These are phyloP conservation scores for Serendipita sp. DNA, from an alignment of 768 basidiomycete species.

Conservation along the genomic window DNA sequence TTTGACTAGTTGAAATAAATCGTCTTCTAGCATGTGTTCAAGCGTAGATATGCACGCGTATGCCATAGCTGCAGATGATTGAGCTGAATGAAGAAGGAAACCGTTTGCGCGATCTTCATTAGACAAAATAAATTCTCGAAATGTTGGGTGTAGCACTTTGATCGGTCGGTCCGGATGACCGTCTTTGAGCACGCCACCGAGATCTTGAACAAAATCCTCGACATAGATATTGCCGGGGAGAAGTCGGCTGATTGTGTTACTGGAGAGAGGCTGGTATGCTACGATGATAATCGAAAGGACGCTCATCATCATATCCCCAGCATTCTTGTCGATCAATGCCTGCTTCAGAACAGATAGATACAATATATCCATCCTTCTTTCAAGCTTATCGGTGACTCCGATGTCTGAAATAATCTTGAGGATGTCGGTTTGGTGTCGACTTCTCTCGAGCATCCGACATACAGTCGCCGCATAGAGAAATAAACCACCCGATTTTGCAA, in stretches of 20 bases:
- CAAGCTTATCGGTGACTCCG: not conserved
- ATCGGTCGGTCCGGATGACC: constrained; percentile 2
- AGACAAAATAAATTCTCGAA: not conserved
- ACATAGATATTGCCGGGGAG: not conserved
- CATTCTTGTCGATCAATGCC: not conserved
- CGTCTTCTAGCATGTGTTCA: not conserved
- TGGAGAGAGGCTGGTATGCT: not conserved
- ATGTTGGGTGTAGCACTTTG: not conserved
- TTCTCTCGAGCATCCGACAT: not conserved
- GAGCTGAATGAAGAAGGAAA: not conserved
- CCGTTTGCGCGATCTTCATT: constrained; percentile 2
- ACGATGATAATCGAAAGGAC: not conserved
- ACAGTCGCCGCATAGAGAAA: not conserved
- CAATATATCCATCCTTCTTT: not conserved
- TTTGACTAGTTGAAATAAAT: not conserved
- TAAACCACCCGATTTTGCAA: not conserved
- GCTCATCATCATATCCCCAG: not conserved
- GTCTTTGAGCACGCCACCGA: not conserved
- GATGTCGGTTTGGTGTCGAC: not conserved
- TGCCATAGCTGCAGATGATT: not conserved
- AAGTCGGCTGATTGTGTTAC: not conserved
- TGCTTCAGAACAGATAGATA: not conserved
- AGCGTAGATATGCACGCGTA: not conserved
- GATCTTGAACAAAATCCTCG: not conserved
- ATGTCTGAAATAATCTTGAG: not conserved